A percentile compares a stretch with the other conserved stretches of the same genome.
Conservation (phyloP, 2,329 filamentous ascomycete species). For the Fusarium scirpi region DNA sequence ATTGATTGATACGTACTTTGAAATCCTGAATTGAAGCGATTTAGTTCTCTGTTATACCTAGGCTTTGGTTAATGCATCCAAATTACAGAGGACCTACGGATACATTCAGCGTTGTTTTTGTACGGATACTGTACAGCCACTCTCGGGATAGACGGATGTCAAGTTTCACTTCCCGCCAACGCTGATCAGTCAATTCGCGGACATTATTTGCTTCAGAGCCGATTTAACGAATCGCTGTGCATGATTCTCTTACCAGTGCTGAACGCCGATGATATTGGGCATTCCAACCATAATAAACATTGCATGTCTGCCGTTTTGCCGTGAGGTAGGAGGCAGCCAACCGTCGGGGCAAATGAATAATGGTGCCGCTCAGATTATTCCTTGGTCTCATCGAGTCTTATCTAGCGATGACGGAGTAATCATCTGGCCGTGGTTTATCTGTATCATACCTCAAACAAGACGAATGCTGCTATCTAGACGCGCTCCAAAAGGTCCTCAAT, state of each 20-base stretch:
- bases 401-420: slow-evolving; percentile 26
- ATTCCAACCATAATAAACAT: slow-evolving; percentile 26
- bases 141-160: slow-evolving; percentile 37
- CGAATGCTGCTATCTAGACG: slow-evolving; percentile 17
- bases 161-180: slow-evolving; percentile 27
- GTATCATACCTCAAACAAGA: slow-evolving; percentile 32
- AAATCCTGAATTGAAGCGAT: neutral
- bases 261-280: slow-evolving; percentile 6
- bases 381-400: slow-evolving; percentile 13
- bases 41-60: slow-evolving; percentile 3
- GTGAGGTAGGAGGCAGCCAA: slow-evolving; percentile 23
- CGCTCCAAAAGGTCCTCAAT: slow-evolving; percentile 1
- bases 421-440: slow-evolving; percentile 27
- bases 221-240: slow-evolving; percentile 4
- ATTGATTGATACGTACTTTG: slow-evolving; percentile 1
- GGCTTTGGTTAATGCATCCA: slow-evolving; percentile 10
- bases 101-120: slow-evolving; percentile 16
- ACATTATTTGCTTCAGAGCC: slow-evolving; percentile 23
- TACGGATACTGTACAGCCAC: slow-evolving; percentile 28
- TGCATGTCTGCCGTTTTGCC: slow-evolving; percentile 30
- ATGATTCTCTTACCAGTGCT: slow-evolving; percentile 1
- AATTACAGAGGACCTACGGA: neutral
- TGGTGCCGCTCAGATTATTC: neutral
- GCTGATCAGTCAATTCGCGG: slow-evolving; percentile 20
- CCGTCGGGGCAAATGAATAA: slow-evolving; percentile 4